These are phyloP conservation scores for Phytophthora agathidicida DNA, from an alignment of 352 stramenopile species.

Conservation along the genomic window DNA sequence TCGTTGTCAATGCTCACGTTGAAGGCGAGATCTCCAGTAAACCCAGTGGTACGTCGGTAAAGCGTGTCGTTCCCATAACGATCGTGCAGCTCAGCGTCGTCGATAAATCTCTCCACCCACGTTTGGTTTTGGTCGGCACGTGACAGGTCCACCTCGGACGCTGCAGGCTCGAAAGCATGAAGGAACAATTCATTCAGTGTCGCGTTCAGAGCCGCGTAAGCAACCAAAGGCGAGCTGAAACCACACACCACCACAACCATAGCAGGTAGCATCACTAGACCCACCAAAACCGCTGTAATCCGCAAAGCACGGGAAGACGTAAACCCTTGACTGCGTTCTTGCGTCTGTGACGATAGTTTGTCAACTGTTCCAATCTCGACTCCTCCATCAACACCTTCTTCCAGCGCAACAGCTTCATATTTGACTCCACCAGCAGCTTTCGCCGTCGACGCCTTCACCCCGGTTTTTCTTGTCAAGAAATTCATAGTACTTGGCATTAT, in stretches of 20 bases:
- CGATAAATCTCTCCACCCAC: slow-evolving; percentile 10
- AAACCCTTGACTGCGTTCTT: background rate
- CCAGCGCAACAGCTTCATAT: background rate
- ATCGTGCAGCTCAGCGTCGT: background rate
- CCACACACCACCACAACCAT: background rate
- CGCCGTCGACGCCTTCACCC: background rate
- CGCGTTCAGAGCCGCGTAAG: background rate
- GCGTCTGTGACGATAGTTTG: background rate
- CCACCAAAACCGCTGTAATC: background rate
- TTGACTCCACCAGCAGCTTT: background rate
- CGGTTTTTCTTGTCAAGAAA: background rate
- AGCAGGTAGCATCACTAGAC: background rate
- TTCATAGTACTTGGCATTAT: background rate
- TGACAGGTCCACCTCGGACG: background rate
- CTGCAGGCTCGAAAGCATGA: slow-evolving; percentile 7
- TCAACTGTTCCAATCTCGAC: background rate
- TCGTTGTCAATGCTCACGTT: slow-evolving; percentile 2
- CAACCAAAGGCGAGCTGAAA: slow-evolving; percentile 1
- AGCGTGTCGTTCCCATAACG: slow-evolving; percentile 6
- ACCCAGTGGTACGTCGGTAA: slow-evolving; percentile 11
- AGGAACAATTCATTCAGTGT: slow-evolving; percentile 7
- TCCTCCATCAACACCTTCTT: background rate
- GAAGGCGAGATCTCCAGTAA: slow-evolving; percentile 13
- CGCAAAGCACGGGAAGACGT: background rate
- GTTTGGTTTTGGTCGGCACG: background rate